Base-by-base conservation (phyloP, 129 eudicot genomes). In the Mikania micrantha region DNA sequence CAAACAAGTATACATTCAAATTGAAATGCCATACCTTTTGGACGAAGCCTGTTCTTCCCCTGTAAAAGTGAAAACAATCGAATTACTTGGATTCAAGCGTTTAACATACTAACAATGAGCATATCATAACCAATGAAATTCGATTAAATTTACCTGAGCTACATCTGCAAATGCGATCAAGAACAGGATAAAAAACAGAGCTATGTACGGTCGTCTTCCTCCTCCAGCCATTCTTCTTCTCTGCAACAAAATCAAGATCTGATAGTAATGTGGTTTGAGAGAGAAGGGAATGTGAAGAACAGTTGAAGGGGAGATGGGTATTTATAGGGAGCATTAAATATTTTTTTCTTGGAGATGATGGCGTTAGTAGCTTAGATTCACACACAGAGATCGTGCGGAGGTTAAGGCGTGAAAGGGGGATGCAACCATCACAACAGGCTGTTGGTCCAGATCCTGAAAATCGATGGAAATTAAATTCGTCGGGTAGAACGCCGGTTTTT, bases 31-130 rank as follows among this genome's bases (percentile, higher is more conserved):
- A 27, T 61, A 74, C 72, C 64, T 52, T 34, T 35, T 11, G 58
- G 73, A 21, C 78, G 89, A 60, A 83, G 88, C 67, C 17, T 41
- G 42, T 83, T 77, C 34, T 53, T 74, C 17, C 81, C 90, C 90
- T 80, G 70, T 32, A 54, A 44, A 34, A 28, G 20, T 21, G 25
- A n/a, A 60, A 52, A 49, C 1, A 1, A 9, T 0, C 2, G 25
- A 67, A 40, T 10, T 3, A 36, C 8, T 12, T 38, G 3, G 2
- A 64, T 9, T 17, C 20, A 4, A 47, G 8, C 12, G 4, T 15
- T 15, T n/a, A n/a, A n/a, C n/a, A n/a, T n/a, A n/a, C n/a, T n/a
- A n/a, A n/a, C n/a, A n/a, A n/a, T n/a, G n/a, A n/a, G n/a, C n/a
- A n/a, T n/a, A n/a, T n/a, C n/a, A n/a, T n/a, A n/a, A n/a, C n/a